These are phyloP conservation scores for Clarireedia paspali DNA, from an alignment of 2,329 filamentous ascomycete species.

Conservation along the genomic window DNA sequence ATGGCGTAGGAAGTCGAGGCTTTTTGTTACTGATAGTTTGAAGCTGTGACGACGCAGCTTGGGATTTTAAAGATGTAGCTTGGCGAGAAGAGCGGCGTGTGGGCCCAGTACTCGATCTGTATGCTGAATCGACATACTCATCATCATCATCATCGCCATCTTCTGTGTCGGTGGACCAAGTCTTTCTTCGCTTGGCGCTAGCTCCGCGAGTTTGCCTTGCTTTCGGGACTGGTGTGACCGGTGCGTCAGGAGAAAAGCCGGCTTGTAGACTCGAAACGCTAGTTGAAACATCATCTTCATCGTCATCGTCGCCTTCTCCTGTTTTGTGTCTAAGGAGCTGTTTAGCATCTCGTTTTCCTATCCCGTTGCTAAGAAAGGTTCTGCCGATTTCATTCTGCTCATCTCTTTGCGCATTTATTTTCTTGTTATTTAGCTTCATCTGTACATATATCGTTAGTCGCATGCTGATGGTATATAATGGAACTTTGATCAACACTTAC, in stretches of 20 bases:
- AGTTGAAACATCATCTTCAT: background rate
- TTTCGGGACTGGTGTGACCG: background rate
- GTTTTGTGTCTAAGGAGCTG: background rate
- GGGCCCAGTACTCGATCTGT: background rate
- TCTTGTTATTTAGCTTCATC: slow-evolving; percentile 23
- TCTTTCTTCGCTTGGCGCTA: slow-evolving; percentile 1
- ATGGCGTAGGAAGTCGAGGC: too few species aligned
- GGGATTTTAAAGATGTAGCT: background rate
- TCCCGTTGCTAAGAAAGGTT: slow-evolving; percentile 8
- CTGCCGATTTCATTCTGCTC: slow-evolving; percentile 22
- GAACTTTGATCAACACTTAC: slow-evolving; percentile 12
- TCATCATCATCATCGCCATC: slow-evolving; percentile 8
- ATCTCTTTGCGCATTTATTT: slow-evolving; percentile 22
- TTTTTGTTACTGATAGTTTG: too few species aligned
- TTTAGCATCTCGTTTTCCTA: background rate
- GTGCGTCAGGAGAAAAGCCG: background rate
- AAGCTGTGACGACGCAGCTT: too few species aligned
- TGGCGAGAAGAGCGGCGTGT: background rate
- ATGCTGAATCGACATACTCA: slow-evolving; percentile 2
- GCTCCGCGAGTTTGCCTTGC: background rate
- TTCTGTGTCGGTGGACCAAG: background rate
- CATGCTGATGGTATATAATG: background rate
- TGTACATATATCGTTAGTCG: slow-evolving; percentile 5
- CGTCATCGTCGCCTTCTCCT: background rate
- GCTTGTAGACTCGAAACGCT: background rate